Percentiles rank a stretch among this genome's conserved stretches.
Evolutionary conservation across 768 basidiomycete genomes (phyloP).

Genomic region (Sporobolomyces roseus): DNA sequence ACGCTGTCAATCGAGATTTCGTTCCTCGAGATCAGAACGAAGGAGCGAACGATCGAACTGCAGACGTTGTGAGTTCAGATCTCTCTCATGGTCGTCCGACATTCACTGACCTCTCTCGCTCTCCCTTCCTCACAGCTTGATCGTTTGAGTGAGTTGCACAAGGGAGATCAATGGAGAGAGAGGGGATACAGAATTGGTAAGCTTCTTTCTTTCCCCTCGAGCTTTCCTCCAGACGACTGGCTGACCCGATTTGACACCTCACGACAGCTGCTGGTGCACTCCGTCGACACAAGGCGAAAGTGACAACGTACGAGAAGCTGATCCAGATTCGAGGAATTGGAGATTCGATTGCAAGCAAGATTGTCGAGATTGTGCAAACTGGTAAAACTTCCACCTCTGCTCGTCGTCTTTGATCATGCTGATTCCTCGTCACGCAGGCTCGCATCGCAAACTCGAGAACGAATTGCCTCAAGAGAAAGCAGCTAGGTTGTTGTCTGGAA

Average conservation of each 20-base stretch:
- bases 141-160: not conserved
- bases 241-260: no score
- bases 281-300: not conserved
- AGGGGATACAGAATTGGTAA: constrained; percentile 9
- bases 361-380: constrained; percentile 18
- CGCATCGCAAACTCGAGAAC: constrained; percentile 4
- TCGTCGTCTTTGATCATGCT: no score
- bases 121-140: no score
- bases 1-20: constrained; percentile 5
- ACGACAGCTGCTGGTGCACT: not conserved
- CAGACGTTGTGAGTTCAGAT: not conserved
- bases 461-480: not conserved
- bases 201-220: no score
- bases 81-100: not conserved
- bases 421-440: constrained; percentile 14
- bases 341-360: constrained; percentile 4
- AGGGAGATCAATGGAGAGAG: constrained; percentile 13
- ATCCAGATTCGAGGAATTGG: constrained; percentile 18
- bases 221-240: no score
- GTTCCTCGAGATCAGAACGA: not conserved
- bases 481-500: not conserved
- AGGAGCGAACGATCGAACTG: constrained; percentile 28
- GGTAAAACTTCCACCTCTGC: constrained; percentile 9
- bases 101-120: no score
- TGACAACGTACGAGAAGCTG: not conserved